A percentile compares a stretch with the other conserved stretches of the same genome.
These are phyloP conservation scores for Dysphania ambrosioides DNA, from an alignment of 148 eudicot species.

Conservation along the genomic window DNA sequence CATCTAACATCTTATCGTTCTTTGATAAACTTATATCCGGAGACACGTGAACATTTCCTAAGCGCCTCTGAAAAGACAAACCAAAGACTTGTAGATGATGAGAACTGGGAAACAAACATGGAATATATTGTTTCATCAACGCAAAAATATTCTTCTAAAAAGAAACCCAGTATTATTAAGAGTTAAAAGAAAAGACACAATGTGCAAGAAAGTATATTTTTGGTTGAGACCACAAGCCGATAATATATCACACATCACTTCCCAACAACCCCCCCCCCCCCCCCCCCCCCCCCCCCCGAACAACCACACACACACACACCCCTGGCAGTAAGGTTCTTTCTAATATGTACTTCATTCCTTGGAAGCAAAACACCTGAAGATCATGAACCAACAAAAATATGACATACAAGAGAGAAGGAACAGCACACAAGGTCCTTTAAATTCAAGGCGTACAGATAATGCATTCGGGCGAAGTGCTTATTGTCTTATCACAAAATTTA, in stretches of 20 bases:
- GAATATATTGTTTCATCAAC: not conserved
- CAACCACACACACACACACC: too few relatives aligned
- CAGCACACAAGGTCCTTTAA: not conserved
- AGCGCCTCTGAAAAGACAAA: slow-evolving; percentile 46
- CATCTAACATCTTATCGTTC: slow-evolving; percentile 34
- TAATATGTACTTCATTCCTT: not conserved
- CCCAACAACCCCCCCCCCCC: too few relatives aligned
- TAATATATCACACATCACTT: not conserved
- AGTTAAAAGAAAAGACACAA: not conserved
- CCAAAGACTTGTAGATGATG: not conserved
- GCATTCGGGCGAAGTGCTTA: not conserved
- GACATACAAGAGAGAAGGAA: not conserved
- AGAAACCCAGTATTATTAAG: not conserved
- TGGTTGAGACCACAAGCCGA: not conserved
- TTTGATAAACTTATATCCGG: slow-evolving; percentile 26
- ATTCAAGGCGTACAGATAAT: not conserved
- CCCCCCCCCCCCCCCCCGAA: too few relatives aligned
- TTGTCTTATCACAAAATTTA: not conserved
- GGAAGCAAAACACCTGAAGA: not conserved
- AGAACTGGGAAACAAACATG: not conserved
- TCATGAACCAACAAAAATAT: not conserved
- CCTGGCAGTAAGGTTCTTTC: too few relatives aligned
- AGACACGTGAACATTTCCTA: slow-evolving; percentile 46
- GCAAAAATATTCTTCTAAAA: too few relatives aligned
- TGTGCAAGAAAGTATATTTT: not conserved